Conservation (phyloP, 2,329 filamentous ascomycete genomes). For the Colletotrichum gloeosporioides region DNA sequence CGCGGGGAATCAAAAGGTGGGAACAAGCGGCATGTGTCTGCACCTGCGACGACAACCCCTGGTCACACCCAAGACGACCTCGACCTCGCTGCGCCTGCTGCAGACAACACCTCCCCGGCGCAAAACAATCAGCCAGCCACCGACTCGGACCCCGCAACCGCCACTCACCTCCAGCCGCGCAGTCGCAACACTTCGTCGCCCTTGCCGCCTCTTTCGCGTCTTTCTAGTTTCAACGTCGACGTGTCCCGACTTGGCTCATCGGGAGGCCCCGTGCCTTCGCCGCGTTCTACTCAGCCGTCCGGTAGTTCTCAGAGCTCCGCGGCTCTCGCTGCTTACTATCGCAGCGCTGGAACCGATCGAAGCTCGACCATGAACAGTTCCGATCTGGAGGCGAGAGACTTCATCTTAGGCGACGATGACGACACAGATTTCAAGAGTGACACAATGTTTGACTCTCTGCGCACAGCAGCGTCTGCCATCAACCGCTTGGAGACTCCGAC, state of each 20-base stretch:
- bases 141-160: conserved; percentile 28
- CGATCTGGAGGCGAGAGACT: conserved; percentile 69
- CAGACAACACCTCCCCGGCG: conserved; percentile 24
- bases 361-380: conserved; percentile 73
- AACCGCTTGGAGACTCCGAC: conserved; percentile 73
- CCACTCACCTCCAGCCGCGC: conserved; percentile 34
- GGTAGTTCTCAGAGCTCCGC: conserved; percentile 46
- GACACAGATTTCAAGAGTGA: conserved; percentile 82
- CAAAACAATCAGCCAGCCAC: conserved; percentile 32
- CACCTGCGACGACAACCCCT: conserved; percentile 45
- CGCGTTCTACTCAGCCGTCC: conserved; percentile 47
- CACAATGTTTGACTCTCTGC: conserved; percentile 77
- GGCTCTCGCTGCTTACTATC: conserved; percentile 45
- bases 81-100: conserved; percentile 18
- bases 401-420: conserved; percentile 75
- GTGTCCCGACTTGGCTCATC: conserved; percentile 52
- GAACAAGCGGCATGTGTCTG: conserved; percentile 59
- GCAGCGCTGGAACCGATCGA: conserved; percentile 50
- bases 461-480: conserved; percentile 72
- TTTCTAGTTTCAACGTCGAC: conserved; percentile 62
- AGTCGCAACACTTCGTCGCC: conserved; percentile 60
- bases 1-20: conserved; percentile 47
- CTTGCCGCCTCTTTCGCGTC: conserved; percentile 56
- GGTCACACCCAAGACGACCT: conserved; percentile 30
- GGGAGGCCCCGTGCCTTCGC: conserved; percentile 39